A percentile compares a stretch with the other conserved stretches of the same genome.
Conservation (phyloP, 1,139 yeast genomes). For the Suhomyces anneliseae region DNA sequence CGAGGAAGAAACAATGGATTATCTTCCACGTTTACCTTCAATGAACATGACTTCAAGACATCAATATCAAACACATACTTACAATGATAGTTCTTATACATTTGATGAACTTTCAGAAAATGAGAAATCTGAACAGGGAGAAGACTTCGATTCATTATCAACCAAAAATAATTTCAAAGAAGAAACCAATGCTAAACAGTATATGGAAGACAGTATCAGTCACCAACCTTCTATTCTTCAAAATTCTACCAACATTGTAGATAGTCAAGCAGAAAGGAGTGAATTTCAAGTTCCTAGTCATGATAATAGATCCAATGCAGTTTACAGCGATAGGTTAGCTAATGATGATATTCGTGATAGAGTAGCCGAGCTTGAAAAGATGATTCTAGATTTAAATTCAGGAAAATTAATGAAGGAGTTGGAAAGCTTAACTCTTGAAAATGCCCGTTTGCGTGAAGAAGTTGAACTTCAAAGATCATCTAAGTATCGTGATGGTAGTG, state of each 20-base stretch:
- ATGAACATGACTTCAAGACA: neutral
- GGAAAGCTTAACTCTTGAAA: constrained; percentile 16
- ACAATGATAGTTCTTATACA: constrained; percentile 29
- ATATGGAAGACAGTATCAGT: constrained; percentile 9
- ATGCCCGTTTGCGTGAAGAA: constrained; percentile 16
- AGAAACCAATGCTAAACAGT: neutral
- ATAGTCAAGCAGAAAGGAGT: constrained; percentile 3
- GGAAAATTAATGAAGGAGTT: constrained; percentile 11
- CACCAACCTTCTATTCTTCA: constrained; percentile 15
- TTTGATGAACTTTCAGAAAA: constrained; percentile 26
- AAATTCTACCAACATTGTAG: constrained; percentile 12
- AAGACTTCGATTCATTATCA: constrained; percentile 8
- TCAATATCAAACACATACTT: constrained; percentile 4
- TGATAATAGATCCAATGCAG: neutral
- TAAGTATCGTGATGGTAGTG: constrained; percentile 11
- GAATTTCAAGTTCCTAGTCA: neutral
- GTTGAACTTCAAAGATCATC: constrained; percentile 2
- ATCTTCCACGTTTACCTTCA: constrained; percentile 8
- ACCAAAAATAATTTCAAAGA: constrained; percentile 5
- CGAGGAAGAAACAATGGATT: constrained; percentile 5
- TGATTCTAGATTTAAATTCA: constrained; percentile 15
- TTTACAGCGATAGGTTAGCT: neutral
- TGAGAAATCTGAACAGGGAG: constrained; percentile 7
- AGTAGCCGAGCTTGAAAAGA: constrained; percentile 20
- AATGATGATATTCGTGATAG: constrained; percentile 12